phyloP scores from a whole-genome alignment of 192 early-diverging fungal genomes.

The Thamnidium elegans region DNA sequence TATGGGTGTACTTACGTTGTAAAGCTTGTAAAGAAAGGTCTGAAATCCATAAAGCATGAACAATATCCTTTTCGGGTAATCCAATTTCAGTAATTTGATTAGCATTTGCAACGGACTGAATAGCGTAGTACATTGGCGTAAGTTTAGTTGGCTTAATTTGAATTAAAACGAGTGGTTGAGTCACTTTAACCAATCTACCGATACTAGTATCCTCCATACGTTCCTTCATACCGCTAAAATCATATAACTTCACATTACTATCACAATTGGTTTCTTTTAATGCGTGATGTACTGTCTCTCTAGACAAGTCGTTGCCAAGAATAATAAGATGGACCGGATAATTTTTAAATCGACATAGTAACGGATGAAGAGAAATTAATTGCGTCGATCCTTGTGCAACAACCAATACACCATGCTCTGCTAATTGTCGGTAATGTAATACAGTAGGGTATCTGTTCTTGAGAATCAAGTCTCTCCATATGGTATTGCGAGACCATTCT shows the following conservation, averaged over 20 bases:
- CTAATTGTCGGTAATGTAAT: slow-evolving; percentile 23
- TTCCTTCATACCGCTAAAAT: background rate
- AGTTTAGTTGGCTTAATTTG: slow-evolving; percentile 28
- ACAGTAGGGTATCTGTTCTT: slow-evolving; percentile 16
- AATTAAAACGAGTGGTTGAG: slow-evolving; percentile 43
- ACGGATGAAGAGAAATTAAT: slow-evolving; percentile 28
- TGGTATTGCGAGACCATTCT: slow-evolving; percentile 20
- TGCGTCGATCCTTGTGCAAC: slow-evolving; percentile 23
- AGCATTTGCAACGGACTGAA: background rate
- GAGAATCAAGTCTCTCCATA: slow-evolving; percentile 21
- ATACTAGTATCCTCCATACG: slow-evolving; percentile 22
- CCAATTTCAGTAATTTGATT: slow-evolving; percentile 32
- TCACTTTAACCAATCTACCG: slow-evolving; percentile 33
- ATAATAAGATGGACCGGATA: slow-evolving; percentile 5
- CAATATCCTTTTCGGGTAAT: slow-evolving; percentile 44
- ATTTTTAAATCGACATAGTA: slow-evolving; percentile 34
- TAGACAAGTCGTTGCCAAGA: slow-evolving; percentile 15
- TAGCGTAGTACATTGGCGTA: slow-evolving; percentile 12
- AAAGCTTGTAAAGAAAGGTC: slow-evolving; percentile 50
- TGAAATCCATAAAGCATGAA: slow-evolving; percentile 49
- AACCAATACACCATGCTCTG: slow-evolving; percentile 22
- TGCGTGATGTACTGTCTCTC: background rate
- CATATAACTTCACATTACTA: slow-evolving; percentile 6
- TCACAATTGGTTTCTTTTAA: slow-evolving; percentile 3
- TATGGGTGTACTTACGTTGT: slow-evolving; percentile 42